Evolutionary conservation across 768 basidiomycete genomes (phyloP).

Genomic region (Mycena leptocephala): DNA sequence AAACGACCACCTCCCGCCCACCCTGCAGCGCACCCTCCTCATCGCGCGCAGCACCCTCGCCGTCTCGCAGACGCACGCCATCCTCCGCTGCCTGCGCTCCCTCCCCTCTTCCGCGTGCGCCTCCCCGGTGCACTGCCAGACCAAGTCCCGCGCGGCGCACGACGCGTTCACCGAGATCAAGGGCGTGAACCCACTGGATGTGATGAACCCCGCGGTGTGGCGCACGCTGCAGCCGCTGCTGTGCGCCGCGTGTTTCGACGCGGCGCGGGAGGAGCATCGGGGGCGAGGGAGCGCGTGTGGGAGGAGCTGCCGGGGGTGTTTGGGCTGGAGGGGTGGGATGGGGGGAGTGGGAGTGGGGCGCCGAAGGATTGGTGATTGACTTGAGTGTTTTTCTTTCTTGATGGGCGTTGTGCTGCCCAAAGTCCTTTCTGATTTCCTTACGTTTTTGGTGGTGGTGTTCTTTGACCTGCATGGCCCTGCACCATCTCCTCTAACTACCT

Average conservation of each 20-base stretch:
- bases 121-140: neutral
- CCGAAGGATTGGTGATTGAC: no score
- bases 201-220: neutral
- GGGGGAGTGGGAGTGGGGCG: no score
- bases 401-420: no score
- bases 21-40: neutral
- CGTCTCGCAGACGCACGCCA: neutral
- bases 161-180: neutral
- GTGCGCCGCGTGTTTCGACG: neutral
- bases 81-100: neutral
- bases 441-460: no score
- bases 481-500: no score
- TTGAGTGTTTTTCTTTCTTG: no score
- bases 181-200: neutral
- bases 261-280: neutral
- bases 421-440: no score
- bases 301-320: neutral
- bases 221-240: neutral
- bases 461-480: no score
- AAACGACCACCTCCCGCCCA: neutral
- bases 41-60: neutral
- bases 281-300: constrained; percentile 1
- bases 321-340: neutral
- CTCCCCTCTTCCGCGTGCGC: neutral
- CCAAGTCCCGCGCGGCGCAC: neutral